A percentile compares a stretch with the other conserved stretches of the same genome.
These are phyloP conservation scores for Trichoderma guizhouense DNA, from an alignment of 2,329 filamentous ascomycete genomes.

Conservation along the genomic window DNA sequence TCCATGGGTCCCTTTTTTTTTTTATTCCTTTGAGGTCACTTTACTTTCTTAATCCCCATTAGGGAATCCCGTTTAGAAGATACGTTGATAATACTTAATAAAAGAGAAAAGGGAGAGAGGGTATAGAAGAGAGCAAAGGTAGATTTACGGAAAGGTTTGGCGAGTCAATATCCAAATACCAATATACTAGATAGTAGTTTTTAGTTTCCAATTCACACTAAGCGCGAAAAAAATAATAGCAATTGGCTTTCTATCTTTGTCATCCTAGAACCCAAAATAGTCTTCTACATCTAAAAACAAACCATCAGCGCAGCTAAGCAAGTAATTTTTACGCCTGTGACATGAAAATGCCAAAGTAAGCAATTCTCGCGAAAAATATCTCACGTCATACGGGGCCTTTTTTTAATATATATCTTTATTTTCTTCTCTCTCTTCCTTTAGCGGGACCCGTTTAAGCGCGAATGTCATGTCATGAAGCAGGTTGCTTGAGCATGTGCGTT, in stretches of 20 bases:
- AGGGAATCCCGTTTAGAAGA: background rate
- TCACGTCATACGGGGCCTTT: background rate
- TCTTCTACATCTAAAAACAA: background rate
- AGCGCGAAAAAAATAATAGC: background rate
- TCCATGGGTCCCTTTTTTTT: background rate
- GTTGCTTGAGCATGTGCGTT: slow-evolving; percentile 51
- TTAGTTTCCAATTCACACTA: background rate
- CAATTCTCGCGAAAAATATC: background rate
- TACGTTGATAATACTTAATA: background rate
- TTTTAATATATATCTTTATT: background rate
- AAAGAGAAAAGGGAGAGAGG: background rate
- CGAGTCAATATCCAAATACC: background rate
- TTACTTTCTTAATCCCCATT: background rate
- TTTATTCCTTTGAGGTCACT: background rate
- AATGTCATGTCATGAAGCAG: slow-evolving; percentile 16
- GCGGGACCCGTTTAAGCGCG: background rate
- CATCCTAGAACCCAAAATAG: background rate
- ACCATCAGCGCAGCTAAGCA: background rate
- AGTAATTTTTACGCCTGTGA: background rate
- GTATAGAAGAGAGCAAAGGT: background rate
- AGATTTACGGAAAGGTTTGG: too few species aligned
- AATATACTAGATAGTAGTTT: background rate
- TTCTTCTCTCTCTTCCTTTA: background rate
- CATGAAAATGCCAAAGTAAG: background rate
- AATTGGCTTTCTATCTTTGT: background rate